Evolutionary conservation across 2,329 filamentous ascomycete genomes (phyloP).

Genomic region (Malbranchea zuffiana): DNA sequence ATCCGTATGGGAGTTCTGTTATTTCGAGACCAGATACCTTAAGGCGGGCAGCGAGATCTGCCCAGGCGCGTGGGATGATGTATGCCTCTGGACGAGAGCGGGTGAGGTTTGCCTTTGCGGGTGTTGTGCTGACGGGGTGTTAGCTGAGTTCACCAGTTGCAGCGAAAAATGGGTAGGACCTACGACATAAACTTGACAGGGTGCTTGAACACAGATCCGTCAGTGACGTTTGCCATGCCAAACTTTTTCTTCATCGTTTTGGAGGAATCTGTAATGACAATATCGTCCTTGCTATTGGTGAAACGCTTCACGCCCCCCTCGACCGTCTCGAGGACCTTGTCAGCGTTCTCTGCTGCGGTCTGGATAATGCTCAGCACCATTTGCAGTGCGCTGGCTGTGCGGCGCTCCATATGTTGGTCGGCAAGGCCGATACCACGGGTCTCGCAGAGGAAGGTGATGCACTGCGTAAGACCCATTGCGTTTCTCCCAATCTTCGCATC

Average conservation of each 20-base stretch:
- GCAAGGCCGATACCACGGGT: constrained; percentile 7
- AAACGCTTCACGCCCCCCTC: constrained; percentile 6
- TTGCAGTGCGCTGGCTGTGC: constrained; percentile 4
- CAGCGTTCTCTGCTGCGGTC: constrained; percentile 5
- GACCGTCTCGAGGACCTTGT: constrained; percentile 5
- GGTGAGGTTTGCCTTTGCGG: constrained; percentile 2
- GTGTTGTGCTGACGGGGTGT: background rate
- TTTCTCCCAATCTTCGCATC: constrained; percentile 10
- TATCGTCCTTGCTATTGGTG: constrained; percentile 5
- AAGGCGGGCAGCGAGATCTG: constrained; percentile 3
- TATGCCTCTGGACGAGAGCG: constrained; percentile 7
- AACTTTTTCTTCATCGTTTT: background rate
- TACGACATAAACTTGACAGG: constrained; percentile 7
- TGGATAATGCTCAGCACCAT: constrained; percentile 6
- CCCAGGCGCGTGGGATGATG: constrained; percentile 3
- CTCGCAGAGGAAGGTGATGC: constrained; percentile 7
- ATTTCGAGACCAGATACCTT: constrained; percentile 3
- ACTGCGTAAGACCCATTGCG: constrained; percentile 6
- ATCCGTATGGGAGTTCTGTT: constrained; percentile 2
- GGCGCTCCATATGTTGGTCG: constrained; percentile 6
- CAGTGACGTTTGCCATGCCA: constrained; percentile 3
- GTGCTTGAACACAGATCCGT: background rate
- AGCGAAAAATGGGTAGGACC: constrained; percentile 1
- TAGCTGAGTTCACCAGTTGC: background rate
- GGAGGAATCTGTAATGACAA: constrained; percentile 5